These are phyloP conservation scores for Puccinia coronata DNA, from an alignment of 1,284 basidiomycete genomes.

Conservation along the genomic window DNA sequence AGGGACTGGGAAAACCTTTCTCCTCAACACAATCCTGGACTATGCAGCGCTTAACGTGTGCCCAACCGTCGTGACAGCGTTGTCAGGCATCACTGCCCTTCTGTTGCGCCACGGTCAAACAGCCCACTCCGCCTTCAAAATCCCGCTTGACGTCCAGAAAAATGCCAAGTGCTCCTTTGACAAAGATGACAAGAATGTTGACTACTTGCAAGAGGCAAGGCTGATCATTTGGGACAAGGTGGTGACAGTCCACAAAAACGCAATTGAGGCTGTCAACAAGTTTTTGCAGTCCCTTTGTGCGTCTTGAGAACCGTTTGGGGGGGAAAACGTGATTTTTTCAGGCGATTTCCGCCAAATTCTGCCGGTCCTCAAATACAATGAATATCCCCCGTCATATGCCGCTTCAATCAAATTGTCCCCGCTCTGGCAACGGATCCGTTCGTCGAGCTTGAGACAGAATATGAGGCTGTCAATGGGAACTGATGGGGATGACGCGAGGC, in stretches of 20 bases:
- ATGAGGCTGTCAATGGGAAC: no score
- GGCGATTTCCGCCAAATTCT: constrained; percentile 25
- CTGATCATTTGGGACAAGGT: constrained; percentile 19
- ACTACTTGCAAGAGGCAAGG: not conserved
- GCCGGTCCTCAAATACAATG: not conserved
- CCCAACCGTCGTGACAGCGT: not conserved
- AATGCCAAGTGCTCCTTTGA: not conserved
- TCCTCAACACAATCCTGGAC: not conserved
- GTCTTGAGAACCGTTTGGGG: not conserved
- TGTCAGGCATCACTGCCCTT: not conserved
- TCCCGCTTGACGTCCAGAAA: not conserved
- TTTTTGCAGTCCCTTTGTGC: not conserved
- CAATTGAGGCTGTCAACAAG: not conserved
- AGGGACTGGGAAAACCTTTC: not conserved
- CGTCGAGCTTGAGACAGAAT: no score
- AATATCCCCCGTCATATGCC: not conserved
- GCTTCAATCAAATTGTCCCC: no score
- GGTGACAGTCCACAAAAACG: not conserved
- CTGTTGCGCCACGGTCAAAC: constrained; percentile 50
- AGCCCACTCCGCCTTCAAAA: constrained; percentile 39
- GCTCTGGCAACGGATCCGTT: no score
- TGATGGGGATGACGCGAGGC: no score
- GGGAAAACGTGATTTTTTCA: not conserved
- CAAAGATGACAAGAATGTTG: not conserved
- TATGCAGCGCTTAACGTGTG: not conserved